These are phyloP conservation scores for Chrysosporium keratinophilum DNA, from an alignment of 2,329 filamentous ascomycete species.

Conservation along the genomic window DNA sequence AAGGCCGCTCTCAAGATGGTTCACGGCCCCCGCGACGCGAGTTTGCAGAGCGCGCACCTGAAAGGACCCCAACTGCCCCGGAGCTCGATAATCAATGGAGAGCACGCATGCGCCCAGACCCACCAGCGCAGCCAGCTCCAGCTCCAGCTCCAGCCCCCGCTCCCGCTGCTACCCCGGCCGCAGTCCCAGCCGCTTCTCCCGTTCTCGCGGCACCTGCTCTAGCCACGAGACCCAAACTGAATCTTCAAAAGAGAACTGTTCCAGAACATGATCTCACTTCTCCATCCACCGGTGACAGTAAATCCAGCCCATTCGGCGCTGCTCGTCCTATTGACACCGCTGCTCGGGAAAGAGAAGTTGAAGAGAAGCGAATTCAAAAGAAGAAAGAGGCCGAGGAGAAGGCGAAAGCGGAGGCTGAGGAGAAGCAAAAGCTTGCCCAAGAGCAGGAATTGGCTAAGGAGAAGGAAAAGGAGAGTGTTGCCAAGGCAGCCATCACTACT, in stretches of 20 bases:
- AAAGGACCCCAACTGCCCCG: conserved; percentile 71
- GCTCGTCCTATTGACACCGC: conserved; percentile 91
- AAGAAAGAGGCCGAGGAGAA: conserved; percentile 85
- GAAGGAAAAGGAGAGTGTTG: conserved; percentile 33
- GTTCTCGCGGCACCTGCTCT: conserved; percentile 43
- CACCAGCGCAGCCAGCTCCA: conserved; percentile 49
- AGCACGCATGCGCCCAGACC: conserved; percentile 77
- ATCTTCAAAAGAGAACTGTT: conserved; percentile 83
- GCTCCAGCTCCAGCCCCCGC: conserved; percentile 59
- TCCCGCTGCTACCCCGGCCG: conserved; percentile 34
- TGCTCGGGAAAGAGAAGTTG: conserved; percentile 76
- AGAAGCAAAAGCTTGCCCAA: conserved; percentile 56
- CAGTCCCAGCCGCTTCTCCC: conserved; percentile 64
- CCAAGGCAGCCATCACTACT: conserved; percentile 11
- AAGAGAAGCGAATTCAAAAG: conserved; percentile 73
- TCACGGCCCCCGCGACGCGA: conserved; percentile 71
- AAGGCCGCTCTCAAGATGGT: conserved; percentile 59
- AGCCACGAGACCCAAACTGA: conserved; percentile 65
- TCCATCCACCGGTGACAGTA: conserved; percentile 51
- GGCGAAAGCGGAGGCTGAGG: conserved; percentile 58
- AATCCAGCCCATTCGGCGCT: conserved; percentile 86
- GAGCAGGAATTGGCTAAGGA: conserved; percentile 43
- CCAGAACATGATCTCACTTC: conserved; percentile 54
- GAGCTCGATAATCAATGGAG: conserved; percentile 94
- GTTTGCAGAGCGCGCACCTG: conserved; percentile 57